Conservation (phyloP, 2,329 filamentous ascomycete species). For the Colletotrichum echinochloae region DNA sequence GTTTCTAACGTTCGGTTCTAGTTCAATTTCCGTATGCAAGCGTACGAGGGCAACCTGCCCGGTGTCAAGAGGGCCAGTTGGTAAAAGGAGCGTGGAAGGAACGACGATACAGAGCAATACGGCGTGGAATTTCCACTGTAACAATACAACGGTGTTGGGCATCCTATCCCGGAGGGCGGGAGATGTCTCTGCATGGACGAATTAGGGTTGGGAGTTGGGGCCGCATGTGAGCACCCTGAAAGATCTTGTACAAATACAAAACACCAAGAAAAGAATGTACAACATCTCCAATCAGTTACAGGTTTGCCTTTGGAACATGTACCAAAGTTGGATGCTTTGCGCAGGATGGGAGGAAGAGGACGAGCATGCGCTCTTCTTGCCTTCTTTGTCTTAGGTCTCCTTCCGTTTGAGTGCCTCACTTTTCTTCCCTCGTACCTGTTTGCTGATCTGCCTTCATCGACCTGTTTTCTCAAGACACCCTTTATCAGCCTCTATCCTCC, state of each 20-base stretch:
- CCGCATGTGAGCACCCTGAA: slow-evolving; percentile 5
- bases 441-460: neutral
- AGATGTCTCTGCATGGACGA: neutral
- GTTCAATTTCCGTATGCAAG: slow-evolving; percentile 95
- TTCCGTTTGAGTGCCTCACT: neutral
- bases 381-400: neutral
- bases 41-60: slow-evolving; percentile 84
- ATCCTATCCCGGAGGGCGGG: neutral
- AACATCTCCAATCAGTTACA: slow-evolving; percentile 9
- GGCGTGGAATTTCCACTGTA: slow-evolving; percentile 10
- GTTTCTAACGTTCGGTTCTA: slow-evolving; percentile 54
- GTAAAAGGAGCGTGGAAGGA: slow-evolving; percentile 64
- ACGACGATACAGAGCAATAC: neutral
- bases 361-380: neutral
- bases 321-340: neutral
- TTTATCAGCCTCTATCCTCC: neutral
- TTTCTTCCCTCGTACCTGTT: neutral
- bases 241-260: slow-evolving; percentile 21
- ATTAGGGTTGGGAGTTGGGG: slow-evolving; percentile 11
- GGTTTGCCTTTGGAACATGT: neutral
- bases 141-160: slow-evolving; percentile 12
- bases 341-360: neutral
- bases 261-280: slow-evolving; percentile 25
- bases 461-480: neutral
- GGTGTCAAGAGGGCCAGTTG: slow-evolving; percentile 97